phyloP scores from a whole-genome alignment of 1,284 basidiomycete species.

The Heliocybe sulcata region DNA sequence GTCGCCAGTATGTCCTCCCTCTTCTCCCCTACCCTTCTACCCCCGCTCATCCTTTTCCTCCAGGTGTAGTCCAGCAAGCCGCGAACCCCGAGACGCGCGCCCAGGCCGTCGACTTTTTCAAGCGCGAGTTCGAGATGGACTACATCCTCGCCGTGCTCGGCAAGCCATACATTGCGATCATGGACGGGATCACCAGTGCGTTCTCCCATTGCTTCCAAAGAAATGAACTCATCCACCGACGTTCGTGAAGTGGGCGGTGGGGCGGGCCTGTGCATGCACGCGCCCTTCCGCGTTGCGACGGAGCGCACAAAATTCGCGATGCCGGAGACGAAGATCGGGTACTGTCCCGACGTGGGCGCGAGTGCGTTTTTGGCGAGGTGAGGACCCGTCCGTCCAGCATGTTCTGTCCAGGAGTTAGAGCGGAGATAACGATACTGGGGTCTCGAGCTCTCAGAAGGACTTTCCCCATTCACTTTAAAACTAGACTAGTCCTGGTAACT shows the following conservation, averaged over 20 bases:
- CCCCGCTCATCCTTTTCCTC: conserved; percentile 5
- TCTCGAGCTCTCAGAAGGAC: no score
- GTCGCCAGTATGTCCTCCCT: conserved; percentile 62
- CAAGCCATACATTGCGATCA: conserved; percentile 86
- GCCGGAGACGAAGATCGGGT: conserved; percentile 95
- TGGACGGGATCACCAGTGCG: conserved; percentile 90
- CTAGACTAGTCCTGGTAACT: no score
- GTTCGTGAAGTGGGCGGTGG: conserved; percentile 84
- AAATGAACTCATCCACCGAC: conserved; percentile 8
- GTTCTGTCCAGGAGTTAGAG: no score
- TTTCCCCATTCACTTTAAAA: no score
- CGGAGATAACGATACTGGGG: no score
- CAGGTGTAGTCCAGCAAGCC: conserved; percentile 53
- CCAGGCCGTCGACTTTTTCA: conserved; percentile 81
- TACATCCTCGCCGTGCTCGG: conserved; percentile 73
- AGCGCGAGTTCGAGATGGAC: conserved; percentile 91
- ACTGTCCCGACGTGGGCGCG: conserved; percentile 88
- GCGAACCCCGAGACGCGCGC: conserved; percentile 42
- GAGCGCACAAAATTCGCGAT: conserved; percentile 93
- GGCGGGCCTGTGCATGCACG: conserved; percentile 85
- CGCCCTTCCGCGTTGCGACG: conserved; percentile 89
- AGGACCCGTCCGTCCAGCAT: no score
- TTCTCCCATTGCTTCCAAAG: no score
- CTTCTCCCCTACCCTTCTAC: conserved; percentile 7
- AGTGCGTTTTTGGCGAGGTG: conserved; percentile 73